Percentiles rank a stretch among this genome's conserved stretches.
phyloP scores from a whole-genome alignment of 225 moss, liverwort and hornwort genomes.

The Pseudoscleropodium purum region DNA sequence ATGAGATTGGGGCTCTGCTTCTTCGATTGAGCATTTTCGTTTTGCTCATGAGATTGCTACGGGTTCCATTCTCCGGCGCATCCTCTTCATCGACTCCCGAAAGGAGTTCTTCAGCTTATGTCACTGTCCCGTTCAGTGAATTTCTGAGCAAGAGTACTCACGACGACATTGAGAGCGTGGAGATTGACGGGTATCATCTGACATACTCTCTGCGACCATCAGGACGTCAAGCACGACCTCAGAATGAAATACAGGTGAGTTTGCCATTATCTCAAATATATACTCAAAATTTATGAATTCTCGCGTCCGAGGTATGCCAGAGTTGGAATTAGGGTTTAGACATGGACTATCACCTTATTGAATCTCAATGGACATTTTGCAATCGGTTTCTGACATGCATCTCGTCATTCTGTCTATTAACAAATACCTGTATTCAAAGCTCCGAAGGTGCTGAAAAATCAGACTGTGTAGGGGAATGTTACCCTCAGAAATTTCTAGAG shows the following conservation, averaged over 20 bases:
- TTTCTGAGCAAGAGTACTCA: conserved; percentile 64
- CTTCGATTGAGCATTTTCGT: conserved; percentile 90
- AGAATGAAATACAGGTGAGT: conserved; percentile 26
- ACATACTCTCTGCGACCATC: conserved; percentile 71
- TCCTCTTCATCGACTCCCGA: conserved; percentile 38
- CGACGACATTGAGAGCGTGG: conserved; percentile 78
- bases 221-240: conserved; percentile 22
- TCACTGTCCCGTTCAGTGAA: conserved; percentile 93
- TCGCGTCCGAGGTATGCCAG: background rate
- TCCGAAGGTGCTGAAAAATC: background rate
- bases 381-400: background rate
- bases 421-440: background rate
- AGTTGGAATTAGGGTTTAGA: background rate
- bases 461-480: background rate
- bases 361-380: background rate
- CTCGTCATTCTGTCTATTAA: background rate
- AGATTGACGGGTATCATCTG: conserved; percentile 86
- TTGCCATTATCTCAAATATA: background rate
- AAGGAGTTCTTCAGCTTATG: conserved; percentile 52
- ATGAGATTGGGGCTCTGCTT: conserved; percentile 85
- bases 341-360: background rate
- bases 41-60: conserved; percentile 86
- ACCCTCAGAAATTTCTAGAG: background rate
- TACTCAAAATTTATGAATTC: background rate
- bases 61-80: conserved; percentile 73